Evolutionary conservation across 257 asterid species (phyloP), one percentile per base, ranked within the genome.

Genomic region (Fraxinus excelsior): DNA sequence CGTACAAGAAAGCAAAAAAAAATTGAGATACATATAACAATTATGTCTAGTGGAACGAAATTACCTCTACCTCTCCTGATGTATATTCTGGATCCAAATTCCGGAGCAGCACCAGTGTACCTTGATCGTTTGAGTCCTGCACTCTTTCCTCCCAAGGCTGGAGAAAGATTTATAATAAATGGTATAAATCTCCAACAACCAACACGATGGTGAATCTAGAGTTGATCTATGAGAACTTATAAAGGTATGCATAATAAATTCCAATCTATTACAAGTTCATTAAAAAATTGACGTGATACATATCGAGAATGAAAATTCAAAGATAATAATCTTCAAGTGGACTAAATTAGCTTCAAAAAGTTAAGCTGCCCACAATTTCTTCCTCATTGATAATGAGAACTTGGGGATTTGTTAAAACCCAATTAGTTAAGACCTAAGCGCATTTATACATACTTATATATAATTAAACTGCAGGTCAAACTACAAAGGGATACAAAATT

Each of bases 21-120:
- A 18, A 56, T n/a, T 56, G 25, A 46, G 8, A 46, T n/a, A 56
- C 21, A 56, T n/a, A 7, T n/a, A 56, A 56, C 65, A 46, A 46
- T 56, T 18, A n/a, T n/a, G 11, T 18, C 65, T 56, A 56, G 4
- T 18, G 65, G 26, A 56, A 69, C 7, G 77, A 76, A 34, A 81
- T 82, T 81, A 92, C 98, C 98, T 90, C 93, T 19, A 92, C 97
- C 65, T 94, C 98, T 82, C 84, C 94, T 10, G 98, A 94, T 66
- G 97, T 87, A 80, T 86, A 92, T 46, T 77, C 81, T 28, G 97
- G 96, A 82, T 90, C 88, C 84, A 94, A 82, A 85, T 94, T 94
- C 83, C 82, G 89, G 72, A 94, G 88, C 76, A 90, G 82, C 81
- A 90, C 82, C 78, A 94, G 84, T 32, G 75, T 80, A 62, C 94